Conservation (phyloP, 352 stramenopile genomes). For the Pythium myriotylum region DNA sequence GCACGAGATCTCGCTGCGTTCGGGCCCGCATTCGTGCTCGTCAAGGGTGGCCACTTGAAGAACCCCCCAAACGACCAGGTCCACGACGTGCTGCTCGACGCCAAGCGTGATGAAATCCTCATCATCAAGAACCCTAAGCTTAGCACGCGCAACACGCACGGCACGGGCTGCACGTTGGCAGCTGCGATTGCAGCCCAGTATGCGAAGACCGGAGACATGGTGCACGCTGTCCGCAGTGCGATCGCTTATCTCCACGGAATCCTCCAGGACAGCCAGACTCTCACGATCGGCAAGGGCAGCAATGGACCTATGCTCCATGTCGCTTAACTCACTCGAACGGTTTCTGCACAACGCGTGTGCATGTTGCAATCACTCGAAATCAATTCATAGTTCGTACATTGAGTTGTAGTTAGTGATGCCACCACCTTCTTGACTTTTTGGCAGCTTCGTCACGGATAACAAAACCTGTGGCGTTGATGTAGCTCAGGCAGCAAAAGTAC, state of each 20-base stretch:
- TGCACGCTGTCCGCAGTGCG: constrained; percentile 32
- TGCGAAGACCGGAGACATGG: constrained; percentile 56
- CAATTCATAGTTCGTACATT: background rate
- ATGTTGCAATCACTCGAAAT: background rate
- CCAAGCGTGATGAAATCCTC: constrained; percentile 23
- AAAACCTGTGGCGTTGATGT: constrained; percentile 43
- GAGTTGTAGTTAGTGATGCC: constrained; percentile 9
- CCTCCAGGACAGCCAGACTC: constrained; percentile 36
- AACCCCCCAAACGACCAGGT: constrained; percentile 27
- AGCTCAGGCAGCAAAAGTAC: constrained; percentile 83
- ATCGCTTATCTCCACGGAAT: constrained; percentile 52
- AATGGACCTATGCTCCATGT: constrained; percentile 54
- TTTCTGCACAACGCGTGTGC: background rate
- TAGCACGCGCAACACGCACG: constrained; percentile 54
- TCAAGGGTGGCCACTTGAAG: constrained; percentile 91
- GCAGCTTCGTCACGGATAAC: constrained; percentile 14
- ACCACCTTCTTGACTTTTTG: constrained; percentile 20
- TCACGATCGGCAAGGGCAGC: constrained; percentile 38
- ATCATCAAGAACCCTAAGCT: constrained; percentile 43
- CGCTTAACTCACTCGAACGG: constrained; percentile 6
- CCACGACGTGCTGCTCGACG: constrained; percentile 46
- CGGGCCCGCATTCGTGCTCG: constrained; percentile 74
- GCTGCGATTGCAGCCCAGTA: constrained; percentile 89
- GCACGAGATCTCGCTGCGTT: constrained; percentile 76
- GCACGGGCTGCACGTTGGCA: constrained; percentile 94